Evolutionary conservation across 2,329 filamentous ascomycete genomes (phyloP).

Genomic region (Pseudogymnoascus sp.): DNA sequence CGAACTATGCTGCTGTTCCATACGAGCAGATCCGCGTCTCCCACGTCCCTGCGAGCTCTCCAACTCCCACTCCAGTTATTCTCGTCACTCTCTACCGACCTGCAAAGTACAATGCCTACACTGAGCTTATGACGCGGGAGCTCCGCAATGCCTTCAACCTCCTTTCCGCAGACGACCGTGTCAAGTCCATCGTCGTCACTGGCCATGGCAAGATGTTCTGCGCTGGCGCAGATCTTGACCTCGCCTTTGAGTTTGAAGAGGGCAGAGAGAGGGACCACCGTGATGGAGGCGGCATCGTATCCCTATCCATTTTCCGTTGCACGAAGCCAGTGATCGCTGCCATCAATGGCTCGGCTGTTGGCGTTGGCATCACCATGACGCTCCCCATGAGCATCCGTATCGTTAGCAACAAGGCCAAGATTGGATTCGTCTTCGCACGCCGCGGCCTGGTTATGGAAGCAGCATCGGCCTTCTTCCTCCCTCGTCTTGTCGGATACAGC

Average conservation of each 20-base stretch:
- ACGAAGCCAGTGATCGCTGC: slow-evolving; percentile 50
- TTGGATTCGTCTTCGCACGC: slow-evolving; percentile 65
- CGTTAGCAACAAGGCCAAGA: slow-evolving; percentile 49
- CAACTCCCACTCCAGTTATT: slow-evolving; percentile 51
- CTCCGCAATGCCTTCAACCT: slow-evolving; percentile 46
- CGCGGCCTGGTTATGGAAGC: slow-evolving; percentile 65
- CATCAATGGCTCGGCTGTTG: slow-evolving; percentile 51
- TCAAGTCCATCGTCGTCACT: slow-evolving; percentile 47
- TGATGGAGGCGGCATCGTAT: slow-evolving; percentile 44
- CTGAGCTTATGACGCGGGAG: slow-evolving; percentile 53
- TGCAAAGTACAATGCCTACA: slow-evolving; percentile 63
- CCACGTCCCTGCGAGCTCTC: slow-evolving; percentile 42
- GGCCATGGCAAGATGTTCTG: slow-evolving; percentile 47
- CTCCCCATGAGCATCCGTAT: slow-evolving; percentile 45
- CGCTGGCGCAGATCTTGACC: slow-evolving; percentile 49
- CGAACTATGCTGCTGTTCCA: slow-evolving; percentile 34
- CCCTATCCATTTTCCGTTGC: slow-evolving; percentile 49
- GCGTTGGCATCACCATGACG: slow-evolving; percentile 54
- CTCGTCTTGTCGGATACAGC: slow-evolving; percentile 56
- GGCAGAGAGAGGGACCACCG: slow-evolving; percentile 31
- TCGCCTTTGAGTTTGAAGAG: slow-evolving; percentile 18
- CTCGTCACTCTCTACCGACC: slow-evolving; percentile 58
- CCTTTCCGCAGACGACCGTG: slow-evolving; percentile 45
- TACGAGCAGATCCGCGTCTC: slow-evolving; percentile 39
- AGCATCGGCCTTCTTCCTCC: slow-evolving; percentile 62